Percentiles rank a stretch among this genome's conserved stretches.
Conservation (phyloP, 345 rosid genomes). For the Eucalyptus polybractea region DNA sequence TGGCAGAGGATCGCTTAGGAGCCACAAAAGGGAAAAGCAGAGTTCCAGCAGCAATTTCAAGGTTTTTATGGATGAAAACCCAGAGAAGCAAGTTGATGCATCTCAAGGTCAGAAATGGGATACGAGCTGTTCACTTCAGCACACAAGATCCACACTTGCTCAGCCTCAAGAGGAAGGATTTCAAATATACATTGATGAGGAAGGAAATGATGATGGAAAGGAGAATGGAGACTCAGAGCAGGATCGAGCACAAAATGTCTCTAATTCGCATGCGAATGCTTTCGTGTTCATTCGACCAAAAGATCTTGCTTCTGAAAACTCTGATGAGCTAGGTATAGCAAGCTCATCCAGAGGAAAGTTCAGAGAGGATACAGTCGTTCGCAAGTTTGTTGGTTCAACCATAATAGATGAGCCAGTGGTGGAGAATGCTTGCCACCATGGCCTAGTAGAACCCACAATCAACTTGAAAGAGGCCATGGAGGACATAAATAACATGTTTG, state of each 20-base stretch:
- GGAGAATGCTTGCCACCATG: slow-evolving; percentile 96
- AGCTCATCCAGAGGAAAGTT: slow-evolving; percentile 28
- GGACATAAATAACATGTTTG: slow-evolving; percentile 91
- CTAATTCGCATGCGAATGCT: slow-evolving; percentile 5
- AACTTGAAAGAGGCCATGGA: slow-evolving; percentile 96
- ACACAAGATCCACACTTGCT: slow-evolving; percentile 10
- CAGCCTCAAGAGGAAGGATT: slow-evolving; percentile 28
- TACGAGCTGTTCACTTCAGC: slow-evolving; percentile 1
- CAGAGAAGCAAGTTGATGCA: background rate
- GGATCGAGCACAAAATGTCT: slow-evolving; percentile 1
- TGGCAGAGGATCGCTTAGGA: slow-evolving; percentile 26
- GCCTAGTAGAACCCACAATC: slow-evolving; percentile 92
- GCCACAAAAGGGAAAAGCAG: slow-evolving; percentile 19
- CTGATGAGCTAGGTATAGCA: slow-evolving; percentile 21
- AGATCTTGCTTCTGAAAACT: slow-evolving; percentile 44
- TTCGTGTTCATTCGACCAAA: slow-evolving; percentile 55
- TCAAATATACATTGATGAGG: slow-evolving; percentile 51
- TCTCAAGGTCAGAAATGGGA: background rate
- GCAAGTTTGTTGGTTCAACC: slow-evolving; percentile 76
- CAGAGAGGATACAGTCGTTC: slow-evolving; percentile 84
- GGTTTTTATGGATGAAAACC: slow-evolving; percentile 45
- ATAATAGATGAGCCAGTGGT: slow-evolving; percentile 63
- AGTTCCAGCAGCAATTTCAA: slow-evolving; percentile 16
- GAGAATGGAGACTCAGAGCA: slow-evolving; percentile 7
- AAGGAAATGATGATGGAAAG: slow-evolving; percentile 26